phyloP scores from a whole-genome alignment of 345 rosid species.

The Cardamine occulta region DNA sequence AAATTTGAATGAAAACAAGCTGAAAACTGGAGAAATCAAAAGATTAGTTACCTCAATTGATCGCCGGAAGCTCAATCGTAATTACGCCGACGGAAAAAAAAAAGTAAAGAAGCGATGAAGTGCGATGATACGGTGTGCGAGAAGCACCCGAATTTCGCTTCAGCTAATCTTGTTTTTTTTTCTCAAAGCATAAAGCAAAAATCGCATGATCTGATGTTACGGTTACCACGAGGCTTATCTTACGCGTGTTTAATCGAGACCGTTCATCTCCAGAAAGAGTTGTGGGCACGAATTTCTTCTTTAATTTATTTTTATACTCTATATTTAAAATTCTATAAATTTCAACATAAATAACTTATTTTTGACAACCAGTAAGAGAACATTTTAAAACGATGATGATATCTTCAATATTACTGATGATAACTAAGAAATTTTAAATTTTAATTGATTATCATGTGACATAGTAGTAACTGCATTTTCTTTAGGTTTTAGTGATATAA shows the following conservation, averaged over 20 bases:
- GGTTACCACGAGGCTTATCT: constrained; percentile 38
- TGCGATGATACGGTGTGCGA: constrained; percentile 39
- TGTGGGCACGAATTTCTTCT: constrained; percentile 16
- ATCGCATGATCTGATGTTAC: constrained; percentile 43
- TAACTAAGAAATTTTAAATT: background rate
- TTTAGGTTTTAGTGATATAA: background rate
- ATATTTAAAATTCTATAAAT: background rate
- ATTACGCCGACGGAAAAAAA: constrained; percentile 34
- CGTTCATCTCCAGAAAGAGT: constrained; percentile 38
- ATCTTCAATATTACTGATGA: background rate
- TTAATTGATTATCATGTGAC: background rate
- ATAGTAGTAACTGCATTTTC: background rate
- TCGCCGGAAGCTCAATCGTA: constrained; percentile 41
- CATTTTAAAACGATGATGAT: background rate
- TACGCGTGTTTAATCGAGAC: constrained; percentile 50
- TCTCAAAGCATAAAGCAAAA: constrained; percentile 33
- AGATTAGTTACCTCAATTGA: constrained; percentile 34
- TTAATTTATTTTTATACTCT: background rate
- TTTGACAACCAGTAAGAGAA: background rate
- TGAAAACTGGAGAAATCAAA: background rate
- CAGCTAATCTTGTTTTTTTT: background rate
- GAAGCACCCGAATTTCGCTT: constrained; percentile 53
- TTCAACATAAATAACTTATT: background rate
- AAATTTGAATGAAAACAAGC: background rate
- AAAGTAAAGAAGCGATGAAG: background rate